Evolutionary conservation across 768 basidiomycete genomes (phyloP).

Genomic region (Boletus tomentosulus): DNA sequence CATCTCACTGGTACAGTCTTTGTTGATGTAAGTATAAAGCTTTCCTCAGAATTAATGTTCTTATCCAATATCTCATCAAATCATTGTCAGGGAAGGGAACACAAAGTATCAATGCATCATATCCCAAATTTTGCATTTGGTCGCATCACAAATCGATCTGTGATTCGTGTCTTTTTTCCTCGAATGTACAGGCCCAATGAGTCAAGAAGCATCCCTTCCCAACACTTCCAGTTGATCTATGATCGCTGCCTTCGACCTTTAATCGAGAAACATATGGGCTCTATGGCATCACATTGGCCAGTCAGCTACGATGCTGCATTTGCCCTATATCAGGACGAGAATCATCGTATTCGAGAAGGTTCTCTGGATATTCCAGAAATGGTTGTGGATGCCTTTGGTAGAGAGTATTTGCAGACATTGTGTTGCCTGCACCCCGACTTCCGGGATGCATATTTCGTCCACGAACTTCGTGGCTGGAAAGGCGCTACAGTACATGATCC

Average conservation of each 20-base stretch:
- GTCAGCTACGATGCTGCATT: neutral
- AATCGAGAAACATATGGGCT: no score
- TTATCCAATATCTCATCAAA: neutral
- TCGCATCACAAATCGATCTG: neutral
- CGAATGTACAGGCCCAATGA: neutral
- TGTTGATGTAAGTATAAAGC: no score
- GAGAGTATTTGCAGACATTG: neutral
- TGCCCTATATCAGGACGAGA: neutral
- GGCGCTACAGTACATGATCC: neutral
- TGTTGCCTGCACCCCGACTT: neutral
- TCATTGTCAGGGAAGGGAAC: no score
- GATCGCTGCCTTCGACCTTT: neutral
- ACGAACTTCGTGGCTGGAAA: constrained; percentile 12
- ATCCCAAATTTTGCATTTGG: constrained; percentile 1
- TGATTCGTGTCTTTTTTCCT: neutral
- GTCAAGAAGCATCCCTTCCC: neutral
- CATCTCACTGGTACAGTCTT: neutral
- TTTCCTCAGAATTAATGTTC: no score
- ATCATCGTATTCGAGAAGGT: neutral
- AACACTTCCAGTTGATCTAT: neutral
- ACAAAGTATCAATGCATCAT: neutral
- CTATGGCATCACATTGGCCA: constrained; percentile 1
- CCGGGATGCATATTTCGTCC: constrained; percentile 7
- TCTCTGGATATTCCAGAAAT: neutral
- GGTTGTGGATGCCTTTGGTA: neutral